Base-by-base conservation (phyloP, 208 protist genomes). In the Wallacemonas sp. region DNA sequence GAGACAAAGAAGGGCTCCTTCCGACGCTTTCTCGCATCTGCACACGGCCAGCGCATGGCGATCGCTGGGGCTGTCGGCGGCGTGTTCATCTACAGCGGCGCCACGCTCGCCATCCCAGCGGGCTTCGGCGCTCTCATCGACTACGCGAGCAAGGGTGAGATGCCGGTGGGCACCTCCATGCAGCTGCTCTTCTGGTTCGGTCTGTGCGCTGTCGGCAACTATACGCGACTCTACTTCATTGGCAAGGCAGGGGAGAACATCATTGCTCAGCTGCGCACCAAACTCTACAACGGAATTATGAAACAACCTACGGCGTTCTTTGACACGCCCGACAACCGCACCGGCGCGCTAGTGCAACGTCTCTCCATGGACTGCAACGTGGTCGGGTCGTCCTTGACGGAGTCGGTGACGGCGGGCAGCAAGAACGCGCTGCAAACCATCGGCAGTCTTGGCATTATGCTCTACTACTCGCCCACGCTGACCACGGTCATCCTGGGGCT, bases 281-380 rank as follows among this genome's bases (percentile, higher is more conserved):
- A 53, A 26, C 68, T 96, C 19, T 94, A 92, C 78, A 67, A 45
- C 34, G 73, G 66, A 46, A 81, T 94, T 52, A 52, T 94, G 41
- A 52, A 63, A 17, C 87, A 94, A 66, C 83, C 83, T 0, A 78
- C 77, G 2, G 71, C 79, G 10, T 94, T 96, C 58, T 96, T 93
- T 69, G 91, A 96, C 63, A 75, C 72, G 2, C 53, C 82, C 15
- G 87, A 81, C 33, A 94, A 92, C 63, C 76, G 83, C 38, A 91
- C 85, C 44, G 87, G 86, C 17, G 81, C 86, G 26, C 59, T 94
- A 36, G 78, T 89, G 63, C 79, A 91, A 76, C 88, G 88, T 0
- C 76, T 96, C n/a, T 82, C 88, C 1, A 91, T 91, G 83, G 88
- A 94, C 75, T 94, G 87, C 75, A 92, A 91, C 69, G 81, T 91